These are phyloP conservation scores for Echeveria elegans DNA, from an alignment of 164 flowering plant species.

Conservation along the genomic window DNA sequence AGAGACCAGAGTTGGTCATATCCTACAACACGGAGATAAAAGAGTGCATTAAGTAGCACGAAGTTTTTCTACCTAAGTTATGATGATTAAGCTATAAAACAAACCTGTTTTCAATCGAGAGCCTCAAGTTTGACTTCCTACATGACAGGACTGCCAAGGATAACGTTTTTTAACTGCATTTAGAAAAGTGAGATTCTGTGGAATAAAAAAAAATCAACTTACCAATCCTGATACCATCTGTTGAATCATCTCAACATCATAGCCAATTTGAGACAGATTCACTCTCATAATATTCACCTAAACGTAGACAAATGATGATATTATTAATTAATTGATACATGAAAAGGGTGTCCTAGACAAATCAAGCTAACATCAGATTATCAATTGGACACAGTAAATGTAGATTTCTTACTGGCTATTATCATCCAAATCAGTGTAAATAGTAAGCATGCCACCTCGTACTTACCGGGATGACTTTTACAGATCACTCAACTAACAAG, in stretches of 20 bases:
- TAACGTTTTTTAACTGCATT: background rate
- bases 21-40: slow-evolving; percentile 39
- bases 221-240: slow-evolving; percentile 14
- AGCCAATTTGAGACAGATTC: slow-evolving; percentile 12
- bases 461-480: background rate
- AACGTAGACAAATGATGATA: background rate
- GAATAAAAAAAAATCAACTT: slow-evolving; percentile 3
- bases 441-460: background rate
- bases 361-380: background rate
- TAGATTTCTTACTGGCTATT: background rate
- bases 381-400: background rate
- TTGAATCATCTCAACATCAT: slow-evolving; percentile 15
- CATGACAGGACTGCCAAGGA: background rate
- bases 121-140: slow-evolving; percentile 13
- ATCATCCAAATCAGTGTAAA: background rate
- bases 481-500: too few relatives aligned
- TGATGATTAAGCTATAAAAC: background rate
- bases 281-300: slow-evolving; percentile 10
- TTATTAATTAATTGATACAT: too few relatives aligned
- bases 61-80: background rate
- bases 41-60: background rate
- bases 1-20: slow-evolving; percentile 57
- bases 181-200: background rate
- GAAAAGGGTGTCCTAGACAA: background rate
- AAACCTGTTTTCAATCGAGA: slow-evolving; percentile 13